Percentiles rank a stretch among this genome's conserved stretches.
Evolutionary conservation across 257 asterid genomes (phyloP).

Genomic region (Parsonsia alboflavescens): DNA sequence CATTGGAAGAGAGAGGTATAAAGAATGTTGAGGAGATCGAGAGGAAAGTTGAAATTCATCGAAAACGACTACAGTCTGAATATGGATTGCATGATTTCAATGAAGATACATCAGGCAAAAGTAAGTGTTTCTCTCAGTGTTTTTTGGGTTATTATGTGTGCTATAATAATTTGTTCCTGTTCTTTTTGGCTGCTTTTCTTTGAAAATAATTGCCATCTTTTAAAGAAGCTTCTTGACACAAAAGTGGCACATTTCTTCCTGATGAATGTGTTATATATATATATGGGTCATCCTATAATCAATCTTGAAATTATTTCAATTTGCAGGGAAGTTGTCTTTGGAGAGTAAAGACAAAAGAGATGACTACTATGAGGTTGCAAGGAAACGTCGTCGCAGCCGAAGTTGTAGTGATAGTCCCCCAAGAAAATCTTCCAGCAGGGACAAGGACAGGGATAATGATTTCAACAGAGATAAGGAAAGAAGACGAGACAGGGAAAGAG

Average conservation of each 20-base stretch:
- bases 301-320: constrained; percentile 11
- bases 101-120: constrained; percentile 54
- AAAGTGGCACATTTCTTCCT: not conserved
- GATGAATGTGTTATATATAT: not conserved
- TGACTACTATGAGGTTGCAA: constrained; percentile 49
- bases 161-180: not conserved
- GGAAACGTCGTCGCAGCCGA: constrained; percentile 65
- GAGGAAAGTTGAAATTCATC: constrained; percentile 62
- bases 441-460: constrained; percentile 58
- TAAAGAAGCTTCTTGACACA: not conserved
- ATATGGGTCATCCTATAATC: not conserved
- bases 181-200: not conserved
- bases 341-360: constrained; percentile 57
- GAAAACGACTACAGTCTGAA: constrained; percentile 59
- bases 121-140: constrained; percentile 35
- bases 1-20: constrained; percentile 79
- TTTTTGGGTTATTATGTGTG: not conserved
- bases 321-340: constrained; percentile 43
- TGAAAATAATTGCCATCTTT: not conserved
- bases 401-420: constrained; percentile 76
- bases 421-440: constrained; percentile 47
- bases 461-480: constrained; percentile 42
- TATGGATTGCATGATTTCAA: constrained; percentile 54
- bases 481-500: constrained; percentile 50
- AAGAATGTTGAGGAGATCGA: constrained; percentile 63